Evolutionary conservation across 441 rosid species (phyloP).

Genomic region (Macaranga tanarius): DNA sequence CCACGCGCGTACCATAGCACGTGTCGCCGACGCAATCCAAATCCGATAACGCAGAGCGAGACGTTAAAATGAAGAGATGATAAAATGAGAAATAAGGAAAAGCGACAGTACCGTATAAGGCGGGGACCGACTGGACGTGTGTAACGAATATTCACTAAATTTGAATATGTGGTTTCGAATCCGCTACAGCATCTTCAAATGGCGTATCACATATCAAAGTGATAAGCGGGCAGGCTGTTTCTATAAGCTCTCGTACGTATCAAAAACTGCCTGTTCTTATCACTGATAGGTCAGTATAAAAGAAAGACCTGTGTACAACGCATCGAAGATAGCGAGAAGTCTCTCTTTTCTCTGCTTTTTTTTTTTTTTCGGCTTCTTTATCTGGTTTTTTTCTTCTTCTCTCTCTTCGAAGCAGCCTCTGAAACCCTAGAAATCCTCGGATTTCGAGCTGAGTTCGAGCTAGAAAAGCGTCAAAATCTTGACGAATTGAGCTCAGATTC

Average conservation of each 20-base stretch:
- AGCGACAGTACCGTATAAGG: conserved; percentile 39
- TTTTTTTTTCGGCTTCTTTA: conserved; percentile 22
- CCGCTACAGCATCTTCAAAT: conserved; percentile 41
- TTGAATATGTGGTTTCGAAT: conserved; percentile 78
- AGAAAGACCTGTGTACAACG: conserved; percentile 53
- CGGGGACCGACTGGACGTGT: conserved; percentile 77
- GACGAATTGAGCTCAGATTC: conserved; percentile 24
- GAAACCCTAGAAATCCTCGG: conserved; percentile 73
- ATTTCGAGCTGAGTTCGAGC: conserved; percentile 29
- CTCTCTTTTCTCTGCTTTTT: conserved; percentile 27
- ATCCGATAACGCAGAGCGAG: not conserved
- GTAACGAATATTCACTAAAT: conserved; percentile 77
- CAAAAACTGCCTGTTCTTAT: accelerated
- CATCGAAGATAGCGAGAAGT: conserved; percentile 87
- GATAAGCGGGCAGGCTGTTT: not conserved
- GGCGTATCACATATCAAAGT: conserved; percentile 27
- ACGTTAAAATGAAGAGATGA: not conserved
- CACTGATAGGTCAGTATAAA: conserved; percentile 51
- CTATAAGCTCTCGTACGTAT: accelerated
- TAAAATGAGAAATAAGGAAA: conserved; percentile 23
- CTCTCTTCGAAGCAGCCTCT: conserved; percentile 43
- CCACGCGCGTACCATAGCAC: not conserved
- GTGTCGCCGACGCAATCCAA: not conserved
- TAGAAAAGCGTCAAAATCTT: conserved; percentile 10
- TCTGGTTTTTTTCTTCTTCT: conserved; percentile 30